Evolutionary conservation across 148 eudicot genomes (phyloP).

Genomic region (Vaccinium macrocarpon): DNA sequence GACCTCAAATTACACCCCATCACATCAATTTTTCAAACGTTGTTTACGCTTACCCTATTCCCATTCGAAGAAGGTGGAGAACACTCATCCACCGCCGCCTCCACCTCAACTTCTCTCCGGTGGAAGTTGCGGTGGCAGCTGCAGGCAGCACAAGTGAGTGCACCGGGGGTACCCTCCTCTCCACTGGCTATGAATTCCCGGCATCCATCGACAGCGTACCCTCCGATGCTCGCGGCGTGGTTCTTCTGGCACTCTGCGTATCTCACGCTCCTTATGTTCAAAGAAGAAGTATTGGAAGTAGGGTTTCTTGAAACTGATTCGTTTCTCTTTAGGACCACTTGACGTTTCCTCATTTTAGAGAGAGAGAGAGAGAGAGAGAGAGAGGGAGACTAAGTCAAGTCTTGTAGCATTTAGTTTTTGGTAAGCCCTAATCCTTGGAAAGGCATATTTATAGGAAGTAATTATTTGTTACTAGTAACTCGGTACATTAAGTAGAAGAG

Average conservation of each 20-base stretch:
- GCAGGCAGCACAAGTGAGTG: constrained; percentile 77
- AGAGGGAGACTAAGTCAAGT: not conserved
- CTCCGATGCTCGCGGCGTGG: constrained; percentile 74
- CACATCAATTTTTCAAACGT: not conserved
- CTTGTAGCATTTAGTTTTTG: constrained; percentile 1
- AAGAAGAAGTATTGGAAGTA: constrained; percentile 16
- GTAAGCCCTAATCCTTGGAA: constrained; percentile 33
- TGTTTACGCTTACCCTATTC: not conserved
- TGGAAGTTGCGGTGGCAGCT: constrained; percentile 90
- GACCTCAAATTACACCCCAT: not conserved
- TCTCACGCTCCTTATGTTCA: constrained; percentile 28
- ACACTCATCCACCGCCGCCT: constrained; percentile 23
- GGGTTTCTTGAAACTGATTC: constrained; percentile 25
- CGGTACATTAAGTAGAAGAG: not conserved
- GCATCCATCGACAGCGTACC: constrained; percentile 78
- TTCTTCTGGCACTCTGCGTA: constrained; percentile 68
- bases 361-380: constrained; percentile 14
- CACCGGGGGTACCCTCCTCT: constrained; percentile 41
- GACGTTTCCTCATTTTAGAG: constrained; percentile 26
- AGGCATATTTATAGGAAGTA: constrained; percentile 25
- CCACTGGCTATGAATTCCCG: constrained; percentile 87
- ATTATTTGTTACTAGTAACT: not conserved
- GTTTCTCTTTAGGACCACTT: constrained; percentile 31
- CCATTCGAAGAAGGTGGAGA: constrained; percentile 23
- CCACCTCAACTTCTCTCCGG: constrained; percentile 47